Conservation (phyloP, 2,329 filamentous ascomycete species). For the Penicillium sclerotigenum region DNA sequence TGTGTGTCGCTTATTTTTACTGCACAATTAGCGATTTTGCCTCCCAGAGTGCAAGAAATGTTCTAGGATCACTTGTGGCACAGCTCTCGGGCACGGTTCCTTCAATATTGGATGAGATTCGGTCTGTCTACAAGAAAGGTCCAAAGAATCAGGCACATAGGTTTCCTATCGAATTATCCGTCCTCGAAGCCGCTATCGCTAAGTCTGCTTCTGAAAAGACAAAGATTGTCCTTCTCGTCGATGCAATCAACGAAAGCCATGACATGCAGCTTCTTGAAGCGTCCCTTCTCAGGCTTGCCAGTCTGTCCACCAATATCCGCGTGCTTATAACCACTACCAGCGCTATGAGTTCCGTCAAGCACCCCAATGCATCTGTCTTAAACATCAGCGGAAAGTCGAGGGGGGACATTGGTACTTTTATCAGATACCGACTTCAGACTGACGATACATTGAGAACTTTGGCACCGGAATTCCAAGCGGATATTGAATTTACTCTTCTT, state of each 20-base stretch:
- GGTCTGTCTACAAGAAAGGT: constrained; percentile 10
- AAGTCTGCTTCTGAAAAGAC: constrained; percentile 4
- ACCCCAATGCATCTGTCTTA: neutral
- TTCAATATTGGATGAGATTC: constrained; percentile 13
- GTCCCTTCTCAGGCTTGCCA: constrained; percentile 13
- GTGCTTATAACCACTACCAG: constrained; percentile 18
- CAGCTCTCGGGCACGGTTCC: constrained; percentile 12
- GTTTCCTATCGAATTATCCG: constrained; percentile 11
- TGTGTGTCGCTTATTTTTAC: constrained; percentile 19
- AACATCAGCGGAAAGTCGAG: constrained; percentile 13
- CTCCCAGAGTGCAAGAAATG: constrained; percentile 14
- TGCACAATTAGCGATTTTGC: constrained; percentile 17
- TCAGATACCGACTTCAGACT: constrained; percentile 11
- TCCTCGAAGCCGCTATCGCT: constrained; percentile 17
- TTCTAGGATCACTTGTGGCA: constrained; percentile 19
- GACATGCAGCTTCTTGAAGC: constrained; percentile 10
- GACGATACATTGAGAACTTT: constrained; percentile 9
- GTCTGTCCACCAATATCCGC: constrained; percentile 10
- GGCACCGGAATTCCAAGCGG: constrained; percentile 9
- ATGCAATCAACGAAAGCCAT: constrained; percentile 21
- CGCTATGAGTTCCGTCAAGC: neutral
- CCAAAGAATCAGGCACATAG: constrained; percentile 14
- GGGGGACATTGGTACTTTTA: constrained; percentile 14
- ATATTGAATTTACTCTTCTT: constrained; percentile 12
- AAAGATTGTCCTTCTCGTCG: constrained; percentile 13